Conservation (phyloP, 2,329 filamentous ascomycete species). For the Phialophora verrucosa region DNA sequence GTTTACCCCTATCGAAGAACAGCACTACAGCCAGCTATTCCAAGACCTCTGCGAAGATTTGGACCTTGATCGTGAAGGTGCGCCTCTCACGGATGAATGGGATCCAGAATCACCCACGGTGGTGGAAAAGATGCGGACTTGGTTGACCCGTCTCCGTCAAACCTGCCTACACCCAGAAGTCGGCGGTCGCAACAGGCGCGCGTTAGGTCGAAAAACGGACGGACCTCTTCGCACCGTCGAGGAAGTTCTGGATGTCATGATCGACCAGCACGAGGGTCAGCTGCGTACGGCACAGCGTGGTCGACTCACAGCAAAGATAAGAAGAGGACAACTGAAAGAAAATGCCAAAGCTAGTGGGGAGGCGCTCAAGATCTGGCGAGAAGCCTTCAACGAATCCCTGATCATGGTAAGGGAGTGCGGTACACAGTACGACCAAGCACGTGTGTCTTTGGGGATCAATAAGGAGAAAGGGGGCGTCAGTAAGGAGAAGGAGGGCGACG, state of each 20-base stretch:
- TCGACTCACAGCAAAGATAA: slow-evolving; percentile 67
- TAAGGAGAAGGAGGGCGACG: slow-evolving; percentile 32
- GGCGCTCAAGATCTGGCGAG: slow-evolving; percentile 73
- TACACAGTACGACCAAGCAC: slow-evolving; percentile 62
- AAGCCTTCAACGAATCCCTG: slow-evolving; percentile 58
- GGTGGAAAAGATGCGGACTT: slow-evolving; percentile 76
- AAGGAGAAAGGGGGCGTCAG: slow-evolving; percentile 44
- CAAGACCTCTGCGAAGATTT: slow-evolving; percentile 74
- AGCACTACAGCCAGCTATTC: slow-evolving; percentile 81
- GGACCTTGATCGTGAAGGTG: slow-evolving; percentile 68
- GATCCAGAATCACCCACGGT: slow-evolving; percentile 62
- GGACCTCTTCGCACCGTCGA: slow-evolving; percentile 78
- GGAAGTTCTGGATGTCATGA: slow-evolving; percentile 89
- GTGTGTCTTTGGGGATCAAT: slow-evolving; percentile 42
- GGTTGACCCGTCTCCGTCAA: slow-evolving; percentile 78
- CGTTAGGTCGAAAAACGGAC: slow-evolving; percentile 67
- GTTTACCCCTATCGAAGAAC: slow-evolving; percentile 87
- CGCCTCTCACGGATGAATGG: slow-evolving; percentile 67
- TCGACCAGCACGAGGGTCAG: slow-evolving; percentile 76
- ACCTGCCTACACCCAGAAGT: slow-evolving; percentile 86
- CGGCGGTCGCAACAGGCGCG: slow-evolving; percentile 68
- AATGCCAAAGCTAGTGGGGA: slow-evolving; percentile 71
- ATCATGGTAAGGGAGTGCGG: slow-evolving; percentile 66
- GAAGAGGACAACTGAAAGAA: slow-evolving; percentile 77
- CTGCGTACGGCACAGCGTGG: slow-evolving; percentile 73